phyloP scores from a whole-genome alignment of 805 yeast species.

The Scheffersomyces spartinae region DNA sequence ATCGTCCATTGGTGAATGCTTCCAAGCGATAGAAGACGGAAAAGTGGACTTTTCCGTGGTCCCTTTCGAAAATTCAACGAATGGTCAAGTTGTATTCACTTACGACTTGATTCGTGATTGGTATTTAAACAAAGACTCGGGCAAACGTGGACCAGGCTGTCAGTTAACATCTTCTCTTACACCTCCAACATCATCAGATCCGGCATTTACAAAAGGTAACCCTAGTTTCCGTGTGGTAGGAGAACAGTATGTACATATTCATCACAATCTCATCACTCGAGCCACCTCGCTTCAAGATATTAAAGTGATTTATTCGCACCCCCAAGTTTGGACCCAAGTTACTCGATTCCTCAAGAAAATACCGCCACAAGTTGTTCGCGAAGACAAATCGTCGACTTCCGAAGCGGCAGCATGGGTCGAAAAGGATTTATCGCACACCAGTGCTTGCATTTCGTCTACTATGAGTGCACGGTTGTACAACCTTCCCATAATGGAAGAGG shows the following conservation, averaged over 20 bases:
- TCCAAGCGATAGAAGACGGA: slow-evolving; percentile 34
- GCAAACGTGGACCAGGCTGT: background rate
- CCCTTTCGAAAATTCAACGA: slow-evolving; percentile 90
- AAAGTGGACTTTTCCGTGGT: slow-evolving; percentile 62
- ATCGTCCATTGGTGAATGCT: slow-evolving; percentile 46
- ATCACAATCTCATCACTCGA: slow-evolving; percentile 57
- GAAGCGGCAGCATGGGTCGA: slow-evolving; percentile 65
- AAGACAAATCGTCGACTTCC: slow-evolving; percentile 67
- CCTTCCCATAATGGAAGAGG: slow-evolving; percentile 40
- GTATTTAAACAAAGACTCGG: slow-evolving; percentile 20
- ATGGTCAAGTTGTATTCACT: slow-evolving; percentile 84
- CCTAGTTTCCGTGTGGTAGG: slow-evolving; percentile 47
- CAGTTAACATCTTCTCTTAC: background rate
- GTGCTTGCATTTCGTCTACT: slow-evolving; percentile 65
- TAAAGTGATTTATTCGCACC: slow-evolving; percentile 70
- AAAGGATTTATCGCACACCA: slow-evolving; percentile 17
- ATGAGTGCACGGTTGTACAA: slow-evolving; percentile 53
- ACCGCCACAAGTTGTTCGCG: slow-evolving; percentile 17
- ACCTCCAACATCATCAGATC: background rate
- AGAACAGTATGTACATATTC: slow-evolving; percentile 74
- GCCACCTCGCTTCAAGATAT: slow-evolving; percentile 35
- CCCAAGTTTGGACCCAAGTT: slow-evolving; percentile 97
- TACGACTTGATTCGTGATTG: slow-evolving; percentile 72
- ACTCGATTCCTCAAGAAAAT: slow-evolving; percentile 36
- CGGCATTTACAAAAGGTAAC: background rate